Evolutionary conservation across 768 basidiomycete species (phyloP), one percentile per base, ranked within the genome.

Genomic region (Favolaschia claudopus): DNA sequence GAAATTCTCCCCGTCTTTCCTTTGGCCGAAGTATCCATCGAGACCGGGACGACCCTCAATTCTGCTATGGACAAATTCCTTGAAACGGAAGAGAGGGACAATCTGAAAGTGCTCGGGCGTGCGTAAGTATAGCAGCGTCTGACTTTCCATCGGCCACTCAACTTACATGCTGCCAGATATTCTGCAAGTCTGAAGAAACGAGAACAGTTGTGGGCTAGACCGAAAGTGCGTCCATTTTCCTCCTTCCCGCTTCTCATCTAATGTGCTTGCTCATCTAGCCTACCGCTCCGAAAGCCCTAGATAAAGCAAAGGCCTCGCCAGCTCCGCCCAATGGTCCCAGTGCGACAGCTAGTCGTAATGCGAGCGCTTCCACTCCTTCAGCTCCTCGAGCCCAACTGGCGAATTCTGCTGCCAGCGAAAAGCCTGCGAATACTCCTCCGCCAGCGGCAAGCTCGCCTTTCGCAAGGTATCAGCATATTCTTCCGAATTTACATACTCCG

Each of bases 1-100:
- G 93, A 97, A 72, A 86, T 98, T 20, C 82, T 95, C 28, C 89
- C 92, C 1, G 89, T 93, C 46, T 97, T 97, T 76, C 96, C 96
- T 25, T 69, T 91, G 10, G 83, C 86, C 17, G 75, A 85, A 12
- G 84, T 89, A 31, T 70, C 74, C 34, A 76, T 76, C 39, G 83
- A 80, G 51, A 77, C 79, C 25, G 92, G 89, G 13, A 67, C 77
- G 10, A 75, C 72, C 36, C 80, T 94, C 39, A 82, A 88, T 63
- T 72, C 71, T 20, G 83, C 85, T 5, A 84, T 96, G 62, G 83
- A 89, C 64, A 79, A 80, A 27, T 84, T 93, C 62, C 66, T 93
- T 20, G 86, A 87, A 65, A 85, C 78, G 20, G 95, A 96, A 73
- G 87, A 89, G 60, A 86, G 95, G 8, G 88, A 87, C n/a, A 91